phyloP scores from a whole-genome alignment of 192 early-diverging fungal genomes.

The Backusella mclennaniae region DNA sequence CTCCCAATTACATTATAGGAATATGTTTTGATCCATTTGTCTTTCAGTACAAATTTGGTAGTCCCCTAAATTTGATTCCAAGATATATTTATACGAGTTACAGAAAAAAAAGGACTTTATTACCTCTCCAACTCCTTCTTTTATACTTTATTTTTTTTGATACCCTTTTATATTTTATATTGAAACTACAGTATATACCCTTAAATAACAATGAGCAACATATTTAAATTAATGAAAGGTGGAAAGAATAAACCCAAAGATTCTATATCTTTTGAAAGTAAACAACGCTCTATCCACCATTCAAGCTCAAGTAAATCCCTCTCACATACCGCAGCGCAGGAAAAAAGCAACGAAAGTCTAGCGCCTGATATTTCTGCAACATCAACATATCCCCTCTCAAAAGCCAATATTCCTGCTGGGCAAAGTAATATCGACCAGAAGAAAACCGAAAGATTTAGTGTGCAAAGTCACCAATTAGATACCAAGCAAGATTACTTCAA shows the following conservation, averaged over 20 bases:
- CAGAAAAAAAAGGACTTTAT: background rate
- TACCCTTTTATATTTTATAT: background rate
- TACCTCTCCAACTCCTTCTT: background rate
- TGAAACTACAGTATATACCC: background rate
- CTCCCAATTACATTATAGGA: constrained; percentile 1
- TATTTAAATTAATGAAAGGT: constrained; percentile 8
- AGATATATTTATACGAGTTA: background rate
- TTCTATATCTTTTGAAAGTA: background rate
- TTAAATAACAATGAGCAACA: background rate
- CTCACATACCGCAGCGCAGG: background rate
- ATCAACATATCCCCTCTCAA: background rate
- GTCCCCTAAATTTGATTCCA: background rate
- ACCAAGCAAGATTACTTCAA: background rate
- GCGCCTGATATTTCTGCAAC: background rate
- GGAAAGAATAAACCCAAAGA: background rate
- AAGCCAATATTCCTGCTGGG: background rate
- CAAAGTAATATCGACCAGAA: background rate
- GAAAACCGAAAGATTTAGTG: background rate
- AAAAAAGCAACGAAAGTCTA: background rate
- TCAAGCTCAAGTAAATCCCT: background rate
- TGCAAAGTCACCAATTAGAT: background rate
- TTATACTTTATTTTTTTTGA: background rate
- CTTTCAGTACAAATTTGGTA: constrained; percentile 2
- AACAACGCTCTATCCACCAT: background rate
- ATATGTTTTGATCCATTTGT: background rate